Evolutionary conservation across 345 rosid genomes (phyloP), one percentile per base, ranked within the genome.

Genomic region (Arabis hirsuta): DNA sequence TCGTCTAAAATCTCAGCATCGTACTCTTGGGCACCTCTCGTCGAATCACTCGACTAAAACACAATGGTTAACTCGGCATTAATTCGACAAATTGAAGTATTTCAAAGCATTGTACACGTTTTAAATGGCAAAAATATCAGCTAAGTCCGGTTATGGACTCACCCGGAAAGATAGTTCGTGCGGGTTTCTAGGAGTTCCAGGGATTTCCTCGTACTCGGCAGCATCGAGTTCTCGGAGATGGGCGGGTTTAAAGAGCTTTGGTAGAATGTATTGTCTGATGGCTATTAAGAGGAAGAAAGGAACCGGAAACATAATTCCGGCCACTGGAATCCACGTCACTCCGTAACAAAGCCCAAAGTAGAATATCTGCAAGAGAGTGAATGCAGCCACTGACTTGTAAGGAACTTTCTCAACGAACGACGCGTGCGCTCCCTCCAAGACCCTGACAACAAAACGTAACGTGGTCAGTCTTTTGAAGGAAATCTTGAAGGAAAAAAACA

Each of bases 301-400:
- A 76, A 90, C 65, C 8, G 97, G 98, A 59, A 92, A 92, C 82
- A 92, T 69, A 31, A 92, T 83, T 72, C 97, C 96, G 0, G 88
- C 97, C 36, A 90, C 81, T 2, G 97, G 98, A 64, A 92, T 87
- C 95, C 94, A 87, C 42, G 98, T 92, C 54, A 86, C 78, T 3
- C 93, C 97, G 12, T 78, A 92, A 38, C 97, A 92, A 1, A 90
- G 31, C 12, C 86, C 79, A 54, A 92, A 75, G 71, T 90, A 92
- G 19, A 84, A 65, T 0, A 90, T 44, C 54, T 88, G 93, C 81
- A 88, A 71, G 11, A 90, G 36, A 1, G 96, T 88, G 71, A 92
- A 92, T 22, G 73, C 44, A 11, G 77, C 81, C 5, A 80, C 81
- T 54, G 78, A 69, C 67, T 85, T 86, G 84, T 73, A 81, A 0